Base-by-base conservation (phyloP, 768 basidiomycete genomes). In the Rhodocollybia butyracea region DNA sequence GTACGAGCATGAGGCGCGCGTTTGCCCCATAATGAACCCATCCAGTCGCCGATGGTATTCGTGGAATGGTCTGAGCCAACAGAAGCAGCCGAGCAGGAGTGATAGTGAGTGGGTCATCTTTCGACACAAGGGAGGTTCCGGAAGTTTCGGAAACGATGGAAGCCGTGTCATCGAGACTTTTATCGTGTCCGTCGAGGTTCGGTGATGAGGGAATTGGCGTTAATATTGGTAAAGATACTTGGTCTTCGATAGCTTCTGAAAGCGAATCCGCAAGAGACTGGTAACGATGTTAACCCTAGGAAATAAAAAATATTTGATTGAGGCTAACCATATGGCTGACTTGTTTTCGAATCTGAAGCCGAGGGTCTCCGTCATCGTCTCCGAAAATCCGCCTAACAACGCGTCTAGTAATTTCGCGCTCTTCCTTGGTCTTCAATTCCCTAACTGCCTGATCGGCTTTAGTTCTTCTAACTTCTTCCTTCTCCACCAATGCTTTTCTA, bases 21-120 rank as follows among this genome's bases (percentile, higher is more conserved):
- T 64, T 84, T 85, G 17, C 71, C 74, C 77, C 88, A 85, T 84
- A 82, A 88, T 0, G 80, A 83, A 0, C 89, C 88, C 77, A 91
- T 82, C 89, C 89, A 91, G 46, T 87, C 85, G 19, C 85, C 83
- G 45, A 89, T 61, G 29, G 34, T 46, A 53, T 52, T 74, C 0
- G 74, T 34, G 0, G 47, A 34, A 12, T 22, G 30, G 10, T 32
- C 30, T n/a, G 47, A 50, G 31, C 15, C 47, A 50, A 21, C 30
- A 32, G 46, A 48, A 10, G 46, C 26, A 19, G 31, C 15, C 30
- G 47, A 50, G 19, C 30, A 34, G 30, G 30, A 8, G 31, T 45
- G 47, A 50, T 50, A 17, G 30, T 32, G 24, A 22, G 31, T 7
- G 51, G 51, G 6, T 53, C 17, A 27, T 53, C 39, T 17, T 40